phyloP scores from a whole-genome alignment of 768 basidiomycete species.

The Hericium alpestre region DNA sequence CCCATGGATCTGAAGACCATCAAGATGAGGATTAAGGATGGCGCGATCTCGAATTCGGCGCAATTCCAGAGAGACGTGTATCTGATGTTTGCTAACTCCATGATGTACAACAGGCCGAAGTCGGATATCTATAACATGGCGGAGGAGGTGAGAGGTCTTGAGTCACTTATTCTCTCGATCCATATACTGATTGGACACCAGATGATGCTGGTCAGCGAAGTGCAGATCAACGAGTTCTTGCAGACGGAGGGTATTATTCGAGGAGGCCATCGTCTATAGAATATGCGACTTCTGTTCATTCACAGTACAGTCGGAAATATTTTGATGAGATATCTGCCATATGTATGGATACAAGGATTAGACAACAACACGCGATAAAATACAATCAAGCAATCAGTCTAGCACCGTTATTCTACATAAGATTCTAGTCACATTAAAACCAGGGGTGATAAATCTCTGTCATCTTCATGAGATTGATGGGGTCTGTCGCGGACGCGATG shows the following conservation, averaged over 20 bases:
- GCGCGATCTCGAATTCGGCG: slow-evolving; percentile 64
- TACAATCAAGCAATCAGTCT: neutral
- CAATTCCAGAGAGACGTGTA: slow-evolving; percentile 87
- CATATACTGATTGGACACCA: slow-evolving; percentile 15
- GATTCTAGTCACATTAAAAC: slow-evolving; percentile 38
- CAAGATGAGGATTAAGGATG: slow-evolving; percentile 77
- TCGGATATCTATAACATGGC: slow-evolving; percentile 87
- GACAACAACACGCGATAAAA: no score
- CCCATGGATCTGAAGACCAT: slow-evolving; percentile 95
- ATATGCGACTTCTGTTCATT: slow-evolving; percentile 8
- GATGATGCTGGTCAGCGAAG: slow-evolving; percentile 74
- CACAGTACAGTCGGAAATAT: neutral
- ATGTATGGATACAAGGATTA: neutral
- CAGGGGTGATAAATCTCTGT: slow-evolving; percentile 78
- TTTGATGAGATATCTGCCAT: neutral
- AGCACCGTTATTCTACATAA: neutral
- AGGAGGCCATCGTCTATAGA: slow-evolving; percentile 9
- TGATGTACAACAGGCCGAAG: slow-evolving; percentile 89
- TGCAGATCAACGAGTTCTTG: slow-evolving; percentile 54
- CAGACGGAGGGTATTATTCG: slow-evolving; percentile 58
- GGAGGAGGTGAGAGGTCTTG: slow-evolving; percentile 55
- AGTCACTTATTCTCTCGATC: neutral
- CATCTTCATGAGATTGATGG: slow-evolving; percentile 76
- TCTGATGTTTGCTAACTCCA: slow-evolving; percentile 93
- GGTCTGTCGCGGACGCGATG: slow-evolving; percentile 80